These are phyloP conservation scores for Orbilia quercus DNA, from an alignment of 2,329 filamentous ascomycete species.

Conservation along the genomic window DNA sequence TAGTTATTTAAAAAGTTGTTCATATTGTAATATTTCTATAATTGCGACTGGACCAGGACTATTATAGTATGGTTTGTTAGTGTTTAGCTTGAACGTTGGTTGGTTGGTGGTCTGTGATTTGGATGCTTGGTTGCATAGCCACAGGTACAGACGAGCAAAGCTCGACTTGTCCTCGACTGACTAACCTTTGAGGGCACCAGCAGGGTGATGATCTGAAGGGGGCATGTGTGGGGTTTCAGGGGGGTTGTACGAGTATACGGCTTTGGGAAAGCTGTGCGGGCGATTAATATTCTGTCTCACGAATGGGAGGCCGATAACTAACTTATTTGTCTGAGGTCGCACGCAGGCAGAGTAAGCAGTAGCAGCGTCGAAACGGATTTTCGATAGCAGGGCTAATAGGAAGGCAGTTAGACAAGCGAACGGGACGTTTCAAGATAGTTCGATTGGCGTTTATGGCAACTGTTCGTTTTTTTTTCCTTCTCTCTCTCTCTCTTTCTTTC, in stretches of 20 bases:
- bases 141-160: too few species aligned
- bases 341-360: too few species aligned
- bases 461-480: too few species aligned
- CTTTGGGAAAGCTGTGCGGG: background rate
- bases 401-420: too few species aligned
- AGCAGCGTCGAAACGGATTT: background rate
- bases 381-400: background rate
- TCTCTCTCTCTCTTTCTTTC: too few species aligned
- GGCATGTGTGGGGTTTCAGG: slow-evolving; percentile 9
- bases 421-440: slow-evolving; percentile 1
- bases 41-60: too few species aligned
- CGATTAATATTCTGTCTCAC: background rate
- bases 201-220: background rate
- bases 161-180: too few species aligned
- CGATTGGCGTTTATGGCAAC: slow-evolving; percentile 16
- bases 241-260: slow-evolving; percentile 12
- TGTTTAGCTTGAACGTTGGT: background rate
- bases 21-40: background rate
- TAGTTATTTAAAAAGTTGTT: background rate
- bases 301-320: background rate
- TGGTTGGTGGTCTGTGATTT: background rate
- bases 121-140: slow-evolving; percentile 13
- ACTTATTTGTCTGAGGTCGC: background rate
- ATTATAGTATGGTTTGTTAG: too few species aligned
- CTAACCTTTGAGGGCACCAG: too few species aligned